These are phyloP conservation scores for Phytophthora capsici DNA, from an alignment of 352 stramenopile genomes.

Conservation along the genomic window DNA sequence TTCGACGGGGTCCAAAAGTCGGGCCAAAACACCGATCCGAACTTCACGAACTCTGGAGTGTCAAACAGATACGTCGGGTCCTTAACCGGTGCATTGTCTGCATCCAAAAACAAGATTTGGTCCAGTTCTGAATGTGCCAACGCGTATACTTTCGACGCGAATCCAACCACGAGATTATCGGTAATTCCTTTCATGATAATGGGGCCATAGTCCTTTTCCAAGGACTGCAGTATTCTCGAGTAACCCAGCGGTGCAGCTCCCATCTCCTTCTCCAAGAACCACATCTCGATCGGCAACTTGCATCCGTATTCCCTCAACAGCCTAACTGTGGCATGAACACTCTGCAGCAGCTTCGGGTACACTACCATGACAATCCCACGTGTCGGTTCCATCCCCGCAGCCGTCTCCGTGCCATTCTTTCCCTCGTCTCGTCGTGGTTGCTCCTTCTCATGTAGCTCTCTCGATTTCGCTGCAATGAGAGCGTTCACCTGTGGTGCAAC, in stretches of 20 bases:
- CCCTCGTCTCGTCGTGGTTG: neutral
- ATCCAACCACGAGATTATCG: constrained; percentile 42
- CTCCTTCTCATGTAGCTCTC: constrained; percentile 11
- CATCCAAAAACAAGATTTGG: constrained; percentile 75
- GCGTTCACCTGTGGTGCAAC: constrained; percentile 34
- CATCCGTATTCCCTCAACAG: constrained; percentile 42
- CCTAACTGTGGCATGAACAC: constrained; percentile 44
- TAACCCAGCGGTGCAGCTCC: constrained; percentile 21
- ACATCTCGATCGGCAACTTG: constrained; percentile 57
- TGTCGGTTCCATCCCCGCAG: neutral
- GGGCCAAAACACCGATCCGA: constrained; percentile 77
- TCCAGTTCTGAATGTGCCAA: constrained; percentile 48
- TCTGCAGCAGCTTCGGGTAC: constrained; percentile 54
- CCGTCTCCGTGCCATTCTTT: neutral
- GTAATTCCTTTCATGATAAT: constrained; percentile 34
- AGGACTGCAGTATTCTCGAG: constrained; percentile 28
- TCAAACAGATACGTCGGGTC: constrained; percentile 86
- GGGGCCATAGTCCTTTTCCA: constrained; percentile 34
- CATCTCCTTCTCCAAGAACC: constrained; percentile 51
- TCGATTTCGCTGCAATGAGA: constrained; percentile 22
- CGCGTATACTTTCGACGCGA: constrained; percentile 64
- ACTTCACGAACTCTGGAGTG: constrained; percentile 54
- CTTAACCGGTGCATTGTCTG: constrained; percentile 75
- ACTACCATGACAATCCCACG: constrained; percentile 57
- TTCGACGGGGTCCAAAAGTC: constrained; percentile 79